Base-by-base conservation (phyloP, 2,329 filamentous ascomycete genomes). In the Fusarium keratoplasticum region DNA sequence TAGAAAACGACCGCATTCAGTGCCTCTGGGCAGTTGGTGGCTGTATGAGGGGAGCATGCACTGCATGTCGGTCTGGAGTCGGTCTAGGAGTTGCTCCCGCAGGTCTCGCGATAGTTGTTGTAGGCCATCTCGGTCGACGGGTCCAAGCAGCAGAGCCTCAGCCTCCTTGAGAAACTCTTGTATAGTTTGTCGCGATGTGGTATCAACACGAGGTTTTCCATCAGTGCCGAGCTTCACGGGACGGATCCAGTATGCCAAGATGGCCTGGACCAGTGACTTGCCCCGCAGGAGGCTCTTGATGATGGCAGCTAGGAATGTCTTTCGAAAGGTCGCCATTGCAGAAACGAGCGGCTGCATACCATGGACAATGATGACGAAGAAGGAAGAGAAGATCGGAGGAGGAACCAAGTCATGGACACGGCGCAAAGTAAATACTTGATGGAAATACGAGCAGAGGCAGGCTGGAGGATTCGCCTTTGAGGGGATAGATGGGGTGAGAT, bases 31-130 rank as follows among this genome's bases (percentile, higher is more conserved):
- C 7, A 93, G 84, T 73, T 89, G 87, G 75, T 91, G 88, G 83
- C 88, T 92, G 83, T 91, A 92, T 14, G 90, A 92, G 3, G 90
- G 90, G 22, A 92, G 85, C 90, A 92, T 92, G 79, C 87, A 91
- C 69, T 87, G 84, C 70, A 86, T 81, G 77, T 90, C 87, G 35
- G 83, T 84, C 71, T 86, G 80, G 65, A 92, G 81, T 40, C 86
- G 85, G 52, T 89, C 84, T 50, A 86, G 79, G 76, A 90, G 90
- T 79, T 92, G 88, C 38, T 82, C 80, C 80, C 88, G 89, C 66
- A 92, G 80, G 35, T 83, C 83, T 59, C 80, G 77, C 4, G 88
- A 87, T 66, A 92, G 84, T 31, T 80, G 74, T 58, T 82, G 78
- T 27, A 90, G 82, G 73, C 82, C 83, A 71, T 86, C 82, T 59